Percentiles rank a stretch among this genome's conserved stretches.
phyloP scores from a whole-genome alignment of 352 stramenopile genomes.

The Plasmopara muralis region DNA sequence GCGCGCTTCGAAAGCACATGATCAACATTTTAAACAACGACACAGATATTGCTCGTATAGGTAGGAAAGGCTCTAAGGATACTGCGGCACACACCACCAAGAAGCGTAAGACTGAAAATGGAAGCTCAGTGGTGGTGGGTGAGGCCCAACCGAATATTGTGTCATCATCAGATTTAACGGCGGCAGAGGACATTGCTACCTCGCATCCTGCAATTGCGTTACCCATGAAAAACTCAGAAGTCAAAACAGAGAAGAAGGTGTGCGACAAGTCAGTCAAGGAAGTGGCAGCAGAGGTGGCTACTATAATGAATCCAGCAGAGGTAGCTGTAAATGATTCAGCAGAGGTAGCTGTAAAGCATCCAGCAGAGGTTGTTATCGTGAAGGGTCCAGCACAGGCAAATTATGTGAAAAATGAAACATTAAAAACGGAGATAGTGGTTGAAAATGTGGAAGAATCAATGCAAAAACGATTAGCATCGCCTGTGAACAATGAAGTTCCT shows the following conservation, averaged over 20 bases:
- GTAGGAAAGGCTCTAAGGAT: constrained; percentile 29
- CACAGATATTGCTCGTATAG: constrained; percentile 21
- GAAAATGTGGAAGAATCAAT: constrained; percentile 2
- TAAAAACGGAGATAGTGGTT: constrained; percentile 7
- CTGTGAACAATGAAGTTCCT: constrained; percentile 7
- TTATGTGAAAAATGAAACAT: neutral
- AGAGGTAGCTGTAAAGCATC: no score
- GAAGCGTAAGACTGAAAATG: constrained; percentile 42
- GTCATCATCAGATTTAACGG: constrained; percentile 7
- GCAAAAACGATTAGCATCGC: constrained; percentile 8
- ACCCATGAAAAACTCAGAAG: constrained; percentile 13
- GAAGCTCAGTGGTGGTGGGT: constrained; percentile 15
- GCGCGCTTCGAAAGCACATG: constrained; percentile 70
- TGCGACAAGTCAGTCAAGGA: constrained; percentile 1
- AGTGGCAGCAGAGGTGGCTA: neutral
- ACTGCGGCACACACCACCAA: constrained; percentile 23
- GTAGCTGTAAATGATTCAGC: neutral
- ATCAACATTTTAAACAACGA: constrained; percentile 60
- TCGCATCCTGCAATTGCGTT: constrained; percentile 1
- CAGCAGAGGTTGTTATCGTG: neutral
- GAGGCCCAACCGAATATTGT: constrained; percentile 14
- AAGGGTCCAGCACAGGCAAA: neutral
- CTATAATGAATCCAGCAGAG: neutral
- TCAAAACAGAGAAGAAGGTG: constrained; percentile 10
- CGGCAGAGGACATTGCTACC: constrained; percentile 1